phyloP scores from a whole-genome alignment of 2,329 filamentous ascomycete species.

The Nothophaeocryptopus gaeumannii region DNA sequence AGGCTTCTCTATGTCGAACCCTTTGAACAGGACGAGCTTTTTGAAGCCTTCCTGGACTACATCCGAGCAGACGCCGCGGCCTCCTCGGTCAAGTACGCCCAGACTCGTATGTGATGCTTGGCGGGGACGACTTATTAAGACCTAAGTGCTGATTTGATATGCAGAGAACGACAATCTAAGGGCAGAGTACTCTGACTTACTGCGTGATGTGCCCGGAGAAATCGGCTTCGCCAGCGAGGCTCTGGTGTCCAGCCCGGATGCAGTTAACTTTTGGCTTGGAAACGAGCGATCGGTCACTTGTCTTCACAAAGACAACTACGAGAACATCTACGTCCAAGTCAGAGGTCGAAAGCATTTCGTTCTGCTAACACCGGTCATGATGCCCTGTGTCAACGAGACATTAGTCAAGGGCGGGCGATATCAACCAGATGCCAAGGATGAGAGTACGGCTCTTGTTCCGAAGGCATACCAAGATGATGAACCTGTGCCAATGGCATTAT shows the following conservation, averaged over 20 bases:
- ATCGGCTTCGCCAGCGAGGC: constrained; percentile 73
- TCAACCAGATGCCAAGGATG: constrained; percentile 32
- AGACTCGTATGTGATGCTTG: constrained; percentile 59
- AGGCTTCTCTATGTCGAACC: constrained; percentile 64
- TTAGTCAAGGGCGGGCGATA: constrained; percentile 60
- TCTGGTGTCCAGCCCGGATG: constrained; percentile 64
- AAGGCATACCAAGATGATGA: constrained; percentile 38
- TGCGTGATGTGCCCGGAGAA: constrained; percentile 59
- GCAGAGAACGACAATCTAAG: constrained; percentile 77
- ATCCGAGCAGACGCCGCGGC: constrained; percentile 49
- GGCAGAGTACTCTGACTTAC: constrained; percentile 65
- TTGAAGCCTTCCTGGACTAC: constrained; percentile 60
- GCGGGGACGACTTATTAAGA: background rate
- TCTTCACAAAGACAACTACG: constrained; percentile 79
- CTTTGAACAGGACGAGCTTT: constrained; percentile 62
- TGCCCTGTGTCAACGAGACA: constrained; percentile 66
- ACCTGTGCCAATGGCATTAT: constrained; percentile 65
- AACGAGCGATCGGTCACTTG: constrained; percentile 68
- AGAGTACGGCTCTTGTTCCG: constrained; percentile 32
- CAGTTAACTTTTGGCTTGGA: constrained; percentile 80
- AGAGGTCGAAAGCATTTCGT: constrained; percentile 72
- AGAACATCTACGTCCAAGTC: constrained; percentile 79
- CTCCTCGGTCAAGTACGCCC: constrained; percentile 61
- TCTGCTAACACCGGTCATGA: constrained; percentile 68
- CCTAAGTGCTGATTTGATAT: background rate